Evolutionary conservation across 306 rosid species (phyloP).

Genomic region (Purshia tridentata): DNA sequence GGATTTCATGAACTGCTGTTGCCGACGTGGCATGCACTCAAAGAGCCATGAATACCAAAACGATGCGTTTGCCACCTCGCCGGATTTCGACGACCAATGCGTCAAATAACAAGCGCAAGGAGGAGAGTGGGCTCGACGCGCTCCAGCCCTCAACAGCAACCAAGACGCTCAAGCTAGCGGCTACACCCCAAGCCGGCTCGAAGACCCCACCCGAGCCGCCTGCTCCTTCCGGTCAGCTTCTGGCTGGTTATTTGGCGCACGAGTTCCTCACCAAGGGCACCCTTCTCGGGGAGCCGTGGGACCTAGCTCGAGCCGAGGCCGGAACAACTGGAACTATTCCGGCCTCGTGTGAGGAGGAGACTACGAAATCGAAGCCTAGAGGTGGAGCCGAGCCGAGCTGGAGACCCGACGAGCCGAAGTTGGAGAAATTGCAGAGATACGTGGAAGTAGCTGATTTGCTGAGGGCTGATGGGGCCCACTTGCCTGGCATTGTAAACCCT

Average conservation of each 20-base stretch:
- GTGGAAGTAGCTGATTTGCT: slow-evolving; percentile 63
- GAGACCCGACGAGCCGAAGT: slow-evolving; percentile 19
- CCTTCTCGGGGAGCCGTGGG: slow-evolving; percentile 66
- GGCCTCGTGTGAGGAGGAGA: not conserved
- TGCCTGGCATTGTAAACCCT: slow-evolving; percentile 80
- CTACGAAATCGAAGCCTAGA: not conserved
- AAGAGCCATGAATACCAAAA: slow-evolving; percentile 79
- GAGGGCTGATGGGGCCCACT: slow-evolving; percentile 55
- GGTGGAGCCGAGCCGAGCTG: slow-evolving; percentile 26
- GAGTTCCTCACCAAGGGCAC: slow-evolving; percentile 78
- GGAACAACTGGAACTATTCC: too few relatives aligned
- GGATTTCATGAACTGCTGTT: slow-evolving; percentile 34
- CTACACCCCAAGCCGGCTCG: slow-evolving; percentile 11
- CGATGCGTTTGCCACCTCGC: slow-evolving; percentile 98
- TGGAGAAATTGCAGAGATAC: slow-evolving; percentile 48
- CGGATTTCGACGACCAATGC: slow-evolving; percentile 49
- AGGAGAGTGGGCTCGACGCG: slow-evolving; percentile 46
- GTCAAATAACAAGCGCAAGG: slow-evolving; percentile 60
- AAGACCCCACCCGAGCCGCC: not conserved
- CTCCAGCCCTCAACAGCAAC: slow-evolving; percentile 40
- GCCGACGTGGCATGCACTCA: slow-evolving; percentile 67
- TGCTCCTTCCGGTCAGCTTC: slow-evolving; percentile 41
- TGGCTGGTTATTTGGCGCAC: slow-evolving; percentile 88
- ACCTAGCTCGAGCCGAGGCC: slow-evolving; percentile 31
- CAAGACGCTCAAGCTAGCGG: slow-evolving; percentile 44